Evolutionary conservation across 129 eudicot genomes (phyloP).

Genomic region (Escallonia rubra): DNA sequence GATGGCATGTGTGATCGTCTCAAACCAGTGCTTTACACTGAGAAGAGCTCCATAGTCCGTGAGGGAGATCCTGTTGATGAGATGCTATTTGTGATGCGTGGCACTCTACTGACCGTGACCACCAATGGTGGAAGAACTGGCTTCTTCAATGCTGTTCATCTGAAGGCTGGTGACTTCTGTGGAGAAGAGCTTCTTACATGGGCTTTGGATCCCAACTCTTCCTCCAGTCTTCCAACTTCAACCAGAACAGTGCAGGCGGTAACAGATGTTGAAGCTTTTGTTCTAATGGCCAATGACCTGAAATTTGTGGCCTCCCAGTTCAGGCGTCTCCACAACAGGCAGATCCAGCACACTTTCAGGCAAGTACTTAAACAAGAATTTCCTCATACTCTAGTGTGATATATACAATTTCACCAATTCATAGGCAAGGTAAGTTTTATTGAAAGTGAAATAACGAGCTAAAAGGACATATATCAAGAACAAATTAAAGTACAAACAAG

Average conservation of each 20-base stretch:
- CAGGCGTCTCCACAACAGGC: conserved; percentile 76
- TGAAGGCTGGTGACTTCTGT: conserved; percentile 70
- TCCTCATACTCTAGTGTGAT: neutral
- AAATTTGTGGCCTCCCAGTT: conserved; percentile 77
- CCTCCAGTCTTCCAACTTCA: conserved; percentile 67
- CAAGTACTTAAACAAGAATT: conserved; percentile 11
- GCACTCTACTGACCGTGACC: conserved; percentile 50
- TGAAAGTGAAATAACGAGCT: no score
- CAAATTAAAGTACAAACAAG: no score
- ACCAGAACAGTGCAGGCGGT: conserved; percentile 58
- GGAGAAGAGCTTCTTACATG: conserved; percentile 94
- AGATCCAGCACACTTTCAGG: conserved; percentile 73
- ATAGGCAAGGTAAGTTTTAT: no score
- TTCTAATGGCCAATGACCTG: conserved; percentile 62
- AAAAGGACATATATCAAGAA: no score
- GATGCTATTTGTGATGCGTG: conserved; percentile 84
- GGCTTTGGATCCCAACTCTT: conserved; percentile 83
- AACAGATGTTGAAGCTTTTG: conserved; percentile 84
- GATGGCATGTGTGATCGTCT: conserved; percentile 82
- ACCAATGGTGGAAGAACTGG: conserved; percentile 78
- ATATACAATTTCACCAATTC: no score
- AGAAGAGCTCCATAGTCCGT: conserved; percentile 53
- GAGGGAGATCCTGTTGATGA: conserved; percentile 94
- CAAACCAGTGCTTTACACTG: conserved; percentile 68
- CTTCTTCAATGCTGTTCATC: conserved; percentile 59